Evolutionary conservation across 2,329 filamentous ascomycete genomes (phyloP), one percentile per base, ranked within the genome.

Genomic region (Penicillium palitans): DNA sequence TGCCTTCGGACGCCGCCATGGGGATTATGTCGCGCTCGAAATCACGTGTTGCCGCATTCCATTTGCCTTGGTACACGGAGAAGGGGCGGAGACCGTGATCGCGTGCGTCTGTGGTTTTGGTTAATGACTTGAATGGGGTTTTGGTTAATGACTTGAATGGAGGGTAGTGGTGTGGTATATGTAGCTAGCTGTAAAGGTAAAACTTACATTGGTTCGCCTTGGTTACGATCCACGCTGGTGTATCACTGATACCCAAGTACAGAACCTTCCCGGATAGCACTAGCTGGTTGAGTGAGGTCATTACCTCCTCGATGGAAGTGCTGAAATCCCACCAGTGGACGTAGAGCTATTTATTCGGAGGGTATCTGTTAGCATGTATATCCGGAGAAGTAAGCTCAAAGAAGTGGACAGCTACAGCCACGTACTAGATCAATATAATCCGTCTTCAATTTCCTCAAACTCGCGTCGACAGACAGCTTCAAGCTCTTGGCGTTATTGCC

Each of bases 31-130:
- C 86, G 40, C 85, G 81, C 76, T 88, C 86, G 57, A 90, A 84
- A 72, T 90, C 88, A 47, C 88, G 83, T 41, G 84, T 79, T 1
- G 78, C 80, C 29, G 81, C 79, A 35, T 77, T 84, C 86, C 87
- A 90, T 15, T 77, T 78, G 25, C 87, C 87, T 72, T 89, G 86
- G 72, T 89, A 90, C 31, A 90, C 83, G 37, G 79, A 83, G 76
- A 92, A 92, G 40, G 83, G 86, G 1, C 85, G 84, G 29, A 91
- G 79, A n/a, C 87, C 87, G 61, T 91, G 84, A 61, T 84, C 81
- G 42, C 87, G 83, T 7, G 90, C 90, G 68, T 91, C 68, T 58
- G 57, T 61, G 59, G 58, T 9, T 12, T 31, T 31, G 29, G 29
- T 31, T 31, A 31, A 31, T 31, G 29, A 4, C 29, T 31, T 31